phyloP scores from a whole-genome alignment of 805 yeast species.

The Saccharomycopsis fodiens region DNA sequence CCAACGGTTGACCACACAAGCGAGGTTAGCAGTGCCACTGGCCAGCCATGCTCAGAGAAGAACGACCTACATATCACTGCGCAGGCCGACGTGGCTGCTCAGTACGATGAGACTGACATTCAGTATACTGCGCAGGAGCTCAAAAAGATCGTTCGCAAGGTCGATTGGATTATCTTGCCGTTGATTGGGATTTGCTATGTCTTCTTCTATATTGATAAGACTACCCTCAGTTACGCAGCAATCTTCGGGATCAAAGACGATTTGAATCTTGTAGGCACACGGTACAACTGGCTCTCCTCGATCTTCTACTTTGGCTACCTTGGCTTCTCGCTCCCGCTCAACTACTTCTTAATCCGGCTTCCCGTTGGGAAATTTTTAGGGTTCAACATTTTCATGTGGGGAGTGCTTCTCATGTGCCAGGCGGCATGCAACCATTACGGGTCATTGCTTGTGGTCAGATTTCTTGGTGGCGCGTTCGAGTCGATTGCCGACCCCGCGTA shows the following conservation, averaged over 20 bases:
- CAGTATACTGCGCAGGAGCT: slow-evolving; percentile 35
- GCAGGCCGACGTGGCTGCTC: slow-evolving; percentile 10
- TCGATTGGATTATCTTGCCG: slow-evolving; percentile 34
- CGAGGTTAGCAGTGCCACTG: too few species aligned
- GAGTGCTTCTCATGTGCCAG: slow-evolving; percentile 28
- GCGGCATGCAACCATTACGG: slow-evolving; percentile 34
- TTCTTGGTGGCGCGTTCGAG: slow-evolving; percentile 26
- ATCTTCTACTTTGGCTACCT: slow-evolving; percentile 37
- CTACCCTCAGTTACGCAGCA: slow-evolving; percentile 36
- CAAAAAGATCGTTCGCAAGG: slow-evolving; percentile 31
- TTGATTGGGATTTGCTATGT: slow-evolving; percentile 31
- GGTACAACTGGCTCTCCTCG: slow-evolving; percentile 34
- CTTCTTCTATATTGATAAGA: slow-evolving; percentile 37
- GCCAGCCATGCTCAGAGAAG: background rate
- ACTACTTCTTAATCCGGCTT: slow-evolving; percentile 28
- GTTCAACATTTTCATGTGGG: slow-evolving; percentile 30
- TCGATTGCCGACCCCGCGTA: slow-evolving; percentile 25
- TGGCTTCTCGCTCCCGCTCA: slow-evolving; percentile 35
- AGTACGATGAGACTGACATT: slow-evolving; percentile 7
- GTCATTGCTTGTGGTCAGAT: slow-evolving; percentile 29
- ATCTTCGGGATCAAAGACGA: slow-evolving; percentile 37
- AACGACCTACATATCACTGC: background rate
- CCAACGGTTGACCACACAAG: too few species aligned
- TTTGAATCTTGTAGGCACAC: slow-evolving; percentile 32
- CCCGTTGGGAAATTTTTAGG: slow-evolving; percentile 33